Percentiles rank a stretch among this genome's conserved stretches.
These are phyloP conservation scores for Auriscalpium microsporum DNA, from an alignment of 768 basidiomycete genomes.

Conservation along the genomic window DNA sequence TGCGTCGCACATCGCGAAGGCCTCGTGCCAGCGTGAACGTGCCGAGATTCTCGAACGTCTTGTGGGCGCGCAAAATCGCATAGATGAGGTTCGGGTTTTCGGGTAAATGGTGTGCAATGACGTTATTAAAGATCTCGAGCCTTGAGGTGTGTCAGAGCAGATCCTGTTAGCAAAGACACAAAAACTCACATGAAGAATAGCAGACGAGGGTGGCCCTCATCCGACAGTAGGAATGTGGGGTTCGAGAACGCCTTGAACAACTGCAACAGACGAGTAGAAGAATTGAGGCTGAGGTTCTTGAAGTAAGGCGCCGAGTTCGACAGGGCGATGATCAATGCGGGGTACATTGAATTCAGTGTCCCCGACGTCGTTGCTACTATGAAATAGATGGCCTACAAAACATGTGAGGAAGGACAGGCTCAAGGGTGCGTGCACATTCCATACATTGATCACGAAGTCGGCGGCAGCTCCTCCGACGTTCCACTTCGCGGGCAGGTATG, in stretches of 20 bases:
- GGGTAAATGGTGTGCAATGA: slow-evolving; percentile 67
- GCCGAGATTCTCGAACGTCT: slow-evolving; percentile 81
- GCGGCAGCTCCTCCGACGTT: slow-evolving; percentile 61
- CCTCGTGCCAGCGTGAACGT: slow-evolving; percentile 87
- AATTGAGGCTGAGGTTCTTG: slow-evolving; percentile 68
- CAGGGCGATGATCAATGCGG: slow-evolving; percentile 84
- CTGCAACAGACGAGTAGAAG: slow-evolving; percentile 79
- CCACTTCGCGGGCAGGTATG: slow-evolving; percentile 72
- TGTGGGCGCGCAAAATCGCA: slow-evolving; percentile 75
- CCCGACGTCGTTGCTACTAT: slow-evolving; percentile 87
- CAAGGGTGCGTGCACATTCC: slow-evolving; percentile 17
- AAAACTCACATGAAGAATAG: slow-evolving; percentile 77
- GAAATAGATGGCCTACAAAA: slow-evolving; percentile 70
- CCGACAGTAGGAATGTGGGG: slow-evolving; percentile 80
- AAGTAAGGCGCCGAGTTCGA: slow-evolving; percentile 86
- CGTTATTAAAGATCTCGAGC: slow-evolving; percentile 85
- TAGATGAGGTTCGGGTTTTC: slow-evolving; percentile 88
- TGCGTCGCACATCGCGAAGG: slow-evolving; percentile 73
- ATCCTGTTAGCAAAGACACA: not conserved
- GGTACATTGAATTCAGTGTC: slow-evolving; percentile 74
- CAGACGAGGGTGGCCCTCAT: slow-evolving; percentile 90
- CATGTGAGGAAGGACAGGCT: not conserved
- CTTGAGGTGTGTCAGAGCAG: slow-evolving; percentile 28
- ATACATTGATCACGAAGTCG: slow-evolving; percentile 83
- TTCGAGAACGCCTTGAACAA: slow-evolving; percentile 89